Conservation (phyloP, 495 filamentous ascomycete genomes). For the Podospora didyma region DNA sequence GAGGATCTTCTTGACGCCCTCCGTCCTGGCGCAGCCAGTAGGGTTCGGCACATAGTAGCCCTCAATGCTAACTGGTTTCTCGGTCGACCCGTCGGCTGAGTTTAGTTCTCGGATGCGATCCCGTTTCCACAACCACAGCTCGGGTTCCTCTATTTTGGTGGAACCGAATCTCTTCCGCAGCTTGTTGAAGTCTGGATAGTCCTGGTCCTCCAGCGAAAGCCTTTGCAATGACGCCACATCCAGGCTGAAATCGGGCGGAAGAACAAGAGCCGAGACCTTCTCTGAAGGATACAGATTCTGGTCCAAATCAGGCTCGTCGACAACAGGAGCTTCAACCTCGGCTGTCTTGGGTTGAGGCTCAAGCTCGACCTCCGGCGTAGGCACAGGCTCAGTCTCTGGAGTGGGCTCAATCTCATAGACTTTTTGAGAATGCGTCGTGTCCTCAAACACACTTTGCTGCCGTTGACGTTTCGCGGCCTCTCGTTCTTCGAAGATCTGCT, state of each 20-base stretch:
- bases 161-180: slow-evolving; percentile 70
- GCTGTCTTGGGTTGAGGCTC: slow-evolving; percentile 22
- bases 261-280: slow-evolving; percentile 20
- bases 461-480: slow-evolving; percentile 55
- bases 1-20: slow-evolving; percentile 88
- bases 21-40: slow-evolving; percentile 82
- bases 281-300: slow-evolving; percentile 35
- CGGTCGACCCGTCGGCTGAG: slow-evolving; percentile 34
- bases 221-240: slow-evolving; percentile 31
- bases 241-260: slow-evolving; percentile 27
- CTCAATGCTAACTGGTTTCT: slow-evolving; percentile 56
- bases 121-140: slow-evolving; percentile 85
- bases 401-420: slow-evolving; percentile 25
- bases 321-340: slow-evolving; percentile 12
- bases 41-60: slow-evolving; percentile 88
- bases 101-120: slow-evolving; percentile 87
- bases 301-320: slow-evolving; percentile 23
- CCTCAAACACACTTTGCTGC: slow-evolving; percentile 37
- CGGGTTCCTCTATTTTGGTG: slow-evolving; percentile 59
- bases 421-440: slow-evolving; percentile 30
- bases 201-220: slow-evolving; percentile 61
- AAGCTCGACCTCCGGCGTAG: background rate
- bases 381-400: slow-evolving; percentile 15
- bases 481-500: slow-evolving; percentile 65
- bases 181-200: slow-evolving; percentile 72